Percentiles rank a stretch among this genome's conserved stretches.
These are phyloP conservation scores for Rachicladosporium sp. DNA, from an alignment of 2,329 filamentous ascomycete genomes.

Conservation along the genomic window DNA sequence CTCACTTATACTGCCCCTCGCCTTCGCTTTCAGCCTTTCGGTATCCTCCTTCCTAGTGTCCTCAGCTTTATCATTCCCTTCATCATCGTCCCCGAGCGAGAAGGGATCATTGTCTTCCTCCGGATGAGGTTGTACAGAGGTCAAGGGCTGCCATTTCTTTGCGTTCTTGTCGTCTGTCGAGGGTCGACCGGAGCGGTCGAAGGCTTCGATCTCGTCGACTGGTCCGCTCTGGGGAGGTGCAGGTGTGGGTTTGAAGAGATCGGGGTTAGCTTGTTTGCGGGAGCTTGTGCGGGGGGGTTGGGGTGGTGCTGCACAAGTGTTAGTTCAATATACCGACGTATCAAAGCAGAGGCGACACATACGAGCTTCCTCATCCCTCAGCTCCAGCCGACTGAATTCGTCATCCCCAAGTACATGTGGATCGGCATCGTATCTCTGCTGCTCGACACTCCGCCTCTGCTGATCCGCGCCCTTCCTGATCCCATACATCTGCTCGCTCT, in stretches of 20 bases:
- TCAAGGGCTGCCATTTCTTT: conserved; percentile 96
- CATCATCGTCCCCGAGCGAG: conserved; percentile 88
- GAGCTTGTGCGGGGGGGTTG: conserved; percentile 39
- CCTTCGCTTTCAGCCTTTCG: conserved; percentile 38
- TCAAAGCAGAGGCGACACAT: conserved; percentile 20
- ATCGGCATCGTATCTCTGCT: conserved; percentile 87
- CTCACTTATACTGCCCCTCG: conserved; percentile 39
- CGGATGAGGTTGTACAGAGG: conserved; percentile 70
- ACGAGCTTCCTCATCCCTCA: conserved; percentile 46
- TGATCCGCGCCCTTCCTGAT: conserved; percentile 21
- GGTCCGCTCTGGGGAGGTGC: conserved; percentile 44
- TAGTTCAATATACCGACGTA: conserved; percentile 6
- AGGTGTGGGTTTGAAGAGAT: conserved; percentile 63
- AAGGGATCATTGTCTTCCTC: conserved; percentile 91
- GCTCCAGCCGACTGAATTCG: conserved; percentile 53
- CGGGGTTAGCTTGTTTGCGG: conserved; percentile 60
- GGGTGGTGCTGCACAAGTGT: conserved; percentile 35
- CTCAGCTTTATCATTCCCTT: conserved; percentile 46
- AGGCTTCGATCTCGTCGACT: conserved; percentile 65
- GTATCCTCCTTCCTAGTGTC: conserved; percentile 43
- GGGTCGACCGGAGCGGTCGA: conserved; percentile 43
- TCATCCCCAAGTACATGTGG: conserved; percentile 82
- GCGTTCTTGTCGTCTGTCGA: conserved; percentile 40
- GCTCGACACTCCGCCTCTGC: conserved; percentile 61
- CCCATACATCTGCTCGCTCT: conserved; percentile 28